Conservation (phyloP, 495 filamentous ascomycete species). For the Lepidopterella palustris region DNA sequence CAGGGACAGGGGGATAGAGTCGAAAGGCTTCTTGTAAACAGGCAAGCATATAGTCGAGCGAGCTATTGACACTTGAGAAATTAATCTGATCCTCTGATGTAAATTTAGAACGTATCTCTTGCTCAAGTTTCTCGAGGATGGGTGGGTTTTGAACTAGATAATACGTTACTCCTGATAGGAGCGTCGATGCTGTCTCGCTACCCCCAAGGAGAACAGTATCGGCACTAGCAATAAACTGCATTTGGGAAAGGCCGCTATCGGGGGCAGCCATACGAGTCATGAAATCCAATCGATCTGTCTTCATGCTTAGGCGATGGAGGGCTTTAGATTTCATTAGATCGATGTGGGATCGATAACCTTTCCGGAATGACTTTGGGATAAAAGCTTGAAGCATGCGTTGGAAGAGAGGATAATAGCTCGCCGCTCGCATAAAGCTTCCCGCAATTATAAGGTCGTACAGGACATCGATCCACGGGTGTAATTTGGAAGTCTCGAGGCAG, state of each 20-base stretch:
- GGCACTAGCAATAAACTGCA: background rate
- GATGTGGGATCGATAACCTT: background rate
- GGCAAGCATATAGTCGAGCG: slow-evolving; percentile 30
- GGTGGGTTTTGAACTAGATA: slow-evolving; percentile 43
- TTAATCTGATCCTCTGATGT: slow-evolving; percentile 39
- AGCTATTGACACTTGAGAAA: slow-evolving; percentile 36
- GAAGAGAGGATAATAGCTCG: background rate
- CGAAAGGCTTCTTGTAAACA: slow-evolving; percentile 28
- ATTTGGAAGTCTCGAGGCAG: slow-evolving; percentile 40
- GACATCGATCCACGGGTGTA: slow-evolving; percentile 32
- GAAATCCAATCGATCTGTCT: background rate
- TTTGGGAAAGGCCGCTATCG: background rate
- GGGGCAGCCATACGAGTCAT: background rate
- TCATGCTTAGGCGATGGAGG: background rate
- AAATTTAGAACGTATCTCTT: slow-evolving; percentile 45
- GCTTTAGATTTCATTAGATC: background rate
- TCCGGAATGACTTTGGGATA: background rate
- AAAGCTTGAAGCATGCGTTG: background rate
- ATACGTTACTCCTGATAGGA: slow-evolving; percentile 45
- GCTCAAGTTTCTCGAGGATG: slow-evolving; percentile 32
- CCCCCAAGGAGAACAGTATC: slow-evolving; percentile 42
- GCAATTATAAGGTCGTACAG: slow-evolving; percentile 23
- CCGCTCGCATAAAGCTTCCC: background rate
- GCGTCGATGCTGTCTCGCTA: slow-evolving; percentile 52
- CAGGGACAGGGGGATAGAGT: slow-evolving; percentile 26